phyloP scores from a whole-genome alignment of 73 alveolate species.

The Paramecium biaurelia region DNA sequence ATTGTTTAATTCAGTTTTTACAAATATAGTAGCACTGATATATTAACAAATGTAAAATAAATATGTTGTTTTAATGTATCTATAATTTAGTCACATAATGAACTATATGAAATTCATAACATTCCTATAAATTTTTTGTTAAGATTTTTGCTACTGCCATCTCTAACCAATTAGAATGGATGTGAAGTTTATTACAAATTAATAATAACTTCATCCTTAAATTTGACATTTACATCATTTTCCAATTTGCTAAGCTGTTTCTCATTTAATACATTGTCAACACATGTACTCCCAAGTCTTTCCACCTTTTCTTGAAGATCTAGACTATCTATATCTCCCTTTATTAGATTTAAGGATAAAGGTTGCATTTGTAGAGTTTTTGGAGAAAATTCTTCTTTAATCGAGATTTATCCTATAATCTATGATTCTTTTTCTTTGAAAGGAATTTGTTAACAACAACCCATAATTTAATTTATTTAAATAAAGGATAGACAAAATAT shows the following conservation, averaged over 20 bases:
- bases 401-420: background rate
- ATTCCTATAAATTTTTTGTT: background rate
- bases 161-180: background rate
- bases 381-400: background rate
- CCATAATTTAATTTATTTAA: background rate
- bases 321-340: background rate
- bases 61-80: background rate
- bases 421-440: background rate
- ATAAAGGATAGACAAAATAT: background rate
- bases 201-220: background rate
- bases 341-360: background rate
- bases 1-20: too few relatives aligned
- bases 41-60: too few relatives aligned
- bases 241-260: background rate
- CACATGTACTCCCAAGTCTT: background rate
- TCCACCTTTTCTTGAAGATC: background rate
- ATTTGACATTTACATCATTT: background rate
- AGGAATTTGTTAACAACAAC: background rate
- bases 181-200: background rate
- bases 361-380: background rate
- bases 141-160: background rate
- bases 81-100: background rate
- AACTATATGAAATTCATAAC: background rate
- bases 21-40: background rate
- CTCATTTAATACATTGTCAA: background rate